Conservation (phyloP, 2,329 filamentous ascomycete genomes). For the Aciculosporium take region DNA sequence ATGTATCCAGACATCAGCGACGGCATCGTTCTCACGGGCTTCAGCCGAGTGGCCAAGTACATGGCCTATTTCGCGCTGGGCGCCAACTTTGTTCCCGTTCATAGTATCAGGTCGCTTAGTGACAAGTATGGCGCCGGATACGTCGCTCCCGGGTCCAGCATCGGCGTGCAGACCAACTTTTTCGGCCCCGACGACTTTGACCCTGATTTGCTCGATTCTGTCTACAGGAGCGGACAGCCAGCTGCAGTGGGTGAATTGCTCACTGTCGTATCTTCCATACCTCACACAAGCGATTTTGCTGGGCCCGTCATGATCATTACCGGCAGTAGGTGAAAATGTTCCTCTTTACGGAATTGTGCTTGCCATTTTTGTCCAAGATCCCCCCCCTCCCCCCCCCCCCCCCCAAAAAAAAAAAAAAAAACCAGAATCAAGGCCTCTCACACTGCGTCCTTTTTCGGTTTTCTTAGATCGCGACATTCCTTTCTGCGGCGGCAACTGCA, state of each 20-base stretch:
- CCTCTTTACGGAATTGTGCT: too few relatives aligned
- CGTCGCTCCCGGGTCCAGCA: conserved; percentile 29
- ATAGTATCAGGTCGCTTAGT: conserved; percentile 14
- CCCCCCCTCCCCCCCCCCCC: too few relatives aligned
- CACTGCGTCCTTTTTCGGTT: background rate
- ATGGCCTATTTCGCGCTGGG: conserved; percentile 27
- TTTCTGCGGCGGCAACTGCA: conserved; percentile 50
- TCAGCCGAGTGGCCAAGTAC: conserved; percentile 34
- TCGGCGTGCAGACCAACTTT: conserved; percentile 37
- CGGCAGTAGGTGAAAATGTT: conserved; percentile 26
- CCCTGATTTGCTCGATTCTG: conserved; percentile 31
- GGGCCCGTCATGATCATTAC: conserved; percentile 47
- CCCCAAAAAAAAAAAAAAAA: background rate
- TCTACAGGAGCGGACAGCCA: conserved; percentile 37
- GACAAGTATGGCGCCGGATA: conserved; percentile 34
- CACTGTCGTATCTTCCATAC: conserved; percentile 31
- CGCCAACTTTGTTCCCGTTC: conserved; percentile 32
- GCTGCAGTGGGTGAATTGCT: conserved; percentile 44
- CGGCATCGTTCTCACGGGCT: conserved; percentile 47
- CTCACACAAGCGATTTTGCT: conserved; percentile 23
- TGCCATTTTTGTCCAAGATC: too few relatives aligned
- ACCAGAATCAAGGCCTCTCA: background rate
- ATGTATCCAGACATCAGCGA: conserved; percentile 39
- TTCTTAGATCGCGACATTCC: conserved; percentile 31
- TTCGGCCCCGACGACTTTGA: conserved; percentile 41